Percentiles rank a stretch among this genome's conserved stretches.
Conservation (phyloP, 2,329 filamentous ascomycete species). For the Sarocladium oryzae region DNA sequence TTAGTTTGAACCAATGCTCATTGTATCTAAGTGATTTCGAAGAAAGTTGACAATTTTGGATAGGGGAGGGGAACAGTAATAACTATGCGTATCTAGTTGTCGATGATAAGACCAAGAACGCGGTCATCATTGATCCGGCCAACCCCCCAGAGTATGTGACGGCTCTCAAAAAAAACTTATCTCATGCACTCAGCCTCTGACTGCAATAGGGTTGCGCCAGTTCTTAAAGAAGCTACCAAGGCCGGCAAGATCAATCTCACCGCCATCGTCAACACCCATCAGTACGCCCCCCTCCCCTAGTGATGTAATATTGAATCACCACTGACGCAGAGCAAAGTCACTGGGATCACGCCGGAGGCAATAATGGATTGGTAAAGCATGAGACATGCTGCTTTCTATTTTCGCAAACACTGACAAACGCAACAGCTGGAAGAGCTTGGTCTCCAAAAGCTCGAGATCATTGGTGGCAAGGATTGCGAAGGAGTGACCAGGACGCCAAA, state of each 20-base stretch:
- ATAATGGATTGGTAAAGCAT: constrained; percentile 63
- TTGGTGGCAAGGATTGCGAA: constrained; percentile 82
- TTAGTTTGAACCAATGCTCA: constrained; percentile 12
- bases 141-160: constrained; percentile 66
- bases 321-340: constrained; percentile 52
- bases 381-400: not conserved
- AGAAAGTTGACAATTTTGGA: not conserved
- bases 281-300: constrained; percentile 52
- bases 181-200: no score
- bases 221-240: constrained; percentile 67
- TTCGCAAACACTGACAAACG: not conserved
- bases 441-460: constrained; percentile 63
- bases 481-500: constrained; percentile 70
- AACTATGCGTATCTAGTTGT: constrained; percentile 83
- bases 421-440: constrained; percentile 35
- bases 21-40: not conserved
- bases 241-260: constrained; percentile 72
- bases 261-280: constrained; percentile 93
- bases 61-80: constrained; percentile 70
- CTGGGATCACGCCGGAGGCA: constrained; percentile 90
- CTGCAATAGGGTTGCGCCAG: constrained; percentile 46
- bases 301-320: not conserved
- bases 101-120: constrained; percentile 69
- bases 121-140: constrained; percentile 73
- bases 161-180: no score